These are phyloP conservation scores for Fusarium sp. DNA, from an alignment of 2,329 filamentous ascomycete species.

Conservation along the genomic window DNA sequence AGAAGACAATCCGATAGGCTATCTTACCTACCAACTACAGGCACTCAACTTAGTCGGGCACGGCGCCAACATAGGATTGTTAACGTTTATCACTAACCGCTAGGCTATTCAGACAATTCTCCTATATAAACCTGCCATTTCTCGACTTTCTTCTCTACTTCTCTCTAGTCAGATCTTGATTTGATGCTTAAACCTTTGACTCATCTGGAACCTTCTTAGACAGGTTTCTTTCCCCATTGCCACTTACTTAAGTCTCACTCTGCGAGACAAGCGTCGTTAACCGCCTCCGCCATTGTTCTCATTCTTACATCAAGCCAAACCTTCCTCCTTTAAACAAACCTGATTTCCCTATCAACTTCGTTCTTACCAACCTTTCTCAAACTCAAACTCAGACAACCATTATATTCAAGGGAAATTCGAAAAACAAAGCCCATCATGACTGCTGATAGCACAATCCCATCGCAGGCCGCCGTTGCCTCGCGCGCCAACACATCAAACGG, in stretches of 20 bases:
- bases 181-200: slow-evolving; percentile 7
- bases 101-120: background rate
- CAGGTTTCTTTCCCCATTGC: slow-evolving; percentile 9
- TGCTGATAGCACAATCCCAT: slow-evolving; percentile 39
- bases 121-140: slow-evolving; percentile 31
- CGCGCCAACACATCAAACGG: slow-evolving; percentile 46
- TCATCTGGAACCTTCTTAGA: slow-evolving; percentile 20
- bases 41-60: background rate
- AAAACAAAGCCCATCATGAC: slow-evolving; percentile 42
- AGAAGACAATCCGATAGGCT: slow-evolving; percentile 23
- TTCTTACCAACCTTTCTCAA: background rate
- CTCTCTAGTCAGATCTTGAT: slow-evolving; percentile 1
- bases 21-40: background rate
- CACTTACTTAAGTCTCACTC: slow-evolving; percentile 13
- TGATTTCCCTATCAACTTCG: background rate
- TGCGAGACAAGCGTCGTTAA: slow-evolving; percentile 20
- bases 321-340: background rate
- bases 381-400: background rate
- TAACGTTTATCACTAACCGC: slow-evolving; percentile 7
- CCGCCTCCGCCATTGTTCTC: slow-evolving; percentile 13
- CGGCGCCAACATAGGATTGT: background rate
- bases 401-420: background rate
- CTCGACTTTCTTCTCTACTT: background rate
- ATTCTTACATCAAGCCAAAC: slow-evolving; percentile 4
- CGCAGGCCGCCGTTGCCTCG: slow-evolving; percentile 21